Evolutionary conservation across 371 early-diverging fungal genomes (phyloP), one percentile per base, ranked within the genome.

Genomic region (Agmasoma carcini): DNA sequence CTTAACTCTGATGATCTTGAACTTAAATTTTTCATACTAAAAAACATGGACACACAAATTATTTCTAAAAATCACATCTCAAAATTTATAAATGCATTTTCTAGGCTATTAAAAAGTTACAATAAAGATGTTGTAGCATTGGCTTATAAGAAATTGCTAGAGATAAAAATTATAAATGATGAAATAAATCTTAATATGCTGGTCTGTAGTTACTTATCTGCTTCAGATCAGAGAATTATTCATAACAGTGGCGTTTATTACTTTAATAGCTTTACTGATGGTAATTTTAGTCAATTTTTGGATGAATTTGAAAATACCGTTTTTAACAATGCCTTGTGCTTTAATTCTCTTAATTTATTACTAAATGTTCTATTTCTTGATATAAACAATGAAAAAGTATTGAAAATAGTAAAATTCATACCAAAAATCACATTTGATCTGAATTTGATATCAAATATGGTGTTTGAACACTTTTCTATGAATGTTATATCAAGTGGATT

Each of bases 241-340:
- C n/a, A n/a, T n/a, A n/a, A n/a, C n/a, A n/a, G n/a, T n/a, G n/a
- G n/a, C n/a, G n/a, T n/a, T n/a, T n/a, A n/a, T n/a, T n/a, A n/a
- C n/a, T n/a, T n/a, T n/a, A n/a, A n/a, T n/a, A n/a, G n/a, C n/a
- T n/a, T n/a, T n/a, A n/a, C n/a, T n/a, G n/a, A n/a, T n/a, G n/a
- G n/a, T n/a, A n/a, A n/a, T n/a, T n/a, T n/a, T n/a, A n/a, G n/a
- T n/a, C n/a, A n/a, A n/a, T 60, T 55, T 23, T 41, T 63, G 17
- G n/a, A 29, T 1, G 25, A 26, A 22, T 20, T 63, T 44, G 23
- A 33, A 20, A 23, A n/a, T 2, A 23, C 40, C 25, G 57, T 46
- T n/a, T 56, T 56, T 36, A 63, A 56, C 26, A 44, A 63, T 27
- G 40, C 40, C 27, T 25, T 63, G 9, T 63, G 56, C 46, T 49